Conservation (phyloP, 495 filamentous ascomycete species). For the Glonium stellatum region DNA sequence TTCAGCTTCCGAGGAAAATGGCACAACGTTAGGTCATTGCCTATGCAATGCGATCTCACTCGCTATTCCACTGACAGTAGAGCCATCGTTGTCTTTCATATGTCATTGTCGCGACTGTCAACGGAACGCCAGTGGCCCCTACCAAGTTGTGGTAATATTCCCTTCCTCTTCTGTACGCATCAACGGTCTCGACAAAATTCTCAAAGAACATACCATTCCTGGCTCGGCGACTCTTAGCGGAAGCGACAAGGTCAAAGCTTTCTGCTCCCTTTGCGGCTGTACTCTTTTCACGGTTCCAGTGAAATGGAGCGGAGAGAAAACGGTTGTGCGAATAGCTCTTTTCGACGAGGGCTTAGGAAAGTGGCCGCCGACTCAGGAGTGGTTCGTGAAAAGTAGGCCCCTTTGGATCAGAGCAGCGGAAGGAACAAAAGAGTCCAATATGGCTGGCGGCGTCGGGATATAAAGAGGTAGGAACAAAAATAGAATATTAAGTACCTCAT, state of each 20-base stretch:
- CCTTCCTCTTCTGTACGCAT: not conserved
- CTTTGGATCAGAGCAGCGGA: not conserved
- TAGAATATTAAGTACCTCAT: not conserved
- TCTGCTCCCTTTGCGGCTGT: not conserved
- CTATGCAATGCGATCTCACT: not conserved
- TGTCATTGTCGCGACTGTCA: not conserved
- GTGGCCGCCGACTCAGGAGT: not conserved
- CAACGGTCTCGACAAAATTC: not conserved
- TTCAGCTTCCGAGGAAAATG: not conserved
- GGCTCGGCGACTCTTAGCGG: not conserved
- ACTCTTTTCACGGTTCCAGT: not conserved
- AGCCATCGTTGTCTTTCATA: not conserved
- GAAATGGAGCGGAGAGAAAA: not conserved
- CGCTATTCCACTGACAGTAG: not conserved
- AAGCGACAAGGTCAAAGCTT: not conserved
- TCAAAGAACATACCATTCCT: not conserved
- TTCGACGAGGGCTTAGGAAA: not conserved
- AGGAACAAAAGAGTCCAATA: not conserved
- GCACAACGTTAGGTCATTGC: not conserved
- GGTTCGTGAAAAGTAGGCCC: not conserved
- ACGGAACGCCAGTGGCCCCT: not conserved
- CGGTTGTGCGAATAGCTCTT: not conserved
- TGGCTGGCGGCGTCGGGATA: not conserved
- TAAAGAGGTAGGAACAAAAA: not conserved
- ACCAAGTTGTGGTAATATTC: not conserved